Base-by-base conservation (phyloP, 768 basidiomycete genomes). In the Suillus discolor region DNA sequence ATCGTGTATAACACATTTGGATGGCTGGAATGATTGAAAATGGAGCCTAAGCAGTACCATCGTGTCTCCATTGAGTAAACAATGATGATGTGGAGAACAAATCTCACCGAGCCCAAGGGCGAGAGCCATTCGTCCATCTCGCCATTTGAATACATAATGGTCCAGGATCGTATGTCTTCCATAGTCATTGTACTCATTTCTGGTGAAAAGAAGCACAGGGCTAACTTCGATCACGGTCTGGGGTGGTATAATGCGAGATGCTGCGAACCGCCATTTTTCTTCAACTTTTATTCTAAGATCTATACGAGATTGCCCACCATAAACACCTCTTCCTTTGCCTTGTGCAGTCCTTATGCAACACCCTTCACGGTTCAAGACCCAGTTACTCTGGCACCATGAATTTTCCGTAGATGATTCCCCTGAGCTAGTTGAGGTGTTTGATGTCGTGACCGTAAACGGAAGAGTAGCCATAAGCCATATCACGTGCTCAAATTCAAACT, bases 211-310 rank as follows among this genome's bases (percentile, higher is more conserved):
- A n/a, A 97, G 79, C 23, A 94, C 92, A 2, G 96, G 96, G 67
- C 91, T 91, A 69, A 89, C 85, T 75, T 97, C 96, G 66, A 98
- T 74, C n/a, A 91, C 69, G 0, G 90, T 89, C 15, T 85, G 81
- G 13, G 83, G 77, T 23, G 88, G 81, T 39, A 75, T 77, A n/a
- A 49, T 28, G 7, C 61, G 67, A 1, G 70, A 62, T 34, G 76
- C 72, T 77, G 68, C 13, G 41, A 18, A 25, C 42, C 4, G n/a
- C 15, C 20, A 42, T 70, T 87, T 87, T 65, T 41, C 53, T 18
- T 39, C 20, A 23, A 4, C 11, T 62, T 55, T 11, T 42, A 57
- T 66, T 42, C 5, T 31, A 16, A 42, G n/a, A 41, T 51, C 15
- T 7, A 28, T 0, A 44, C 13, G 2, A 44, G 25, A 16, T 13